Evolutionary conservation across 495 filamentous ascomycete genomes (phyloP).

Genomic region (Zalerion maritima): DNA sequence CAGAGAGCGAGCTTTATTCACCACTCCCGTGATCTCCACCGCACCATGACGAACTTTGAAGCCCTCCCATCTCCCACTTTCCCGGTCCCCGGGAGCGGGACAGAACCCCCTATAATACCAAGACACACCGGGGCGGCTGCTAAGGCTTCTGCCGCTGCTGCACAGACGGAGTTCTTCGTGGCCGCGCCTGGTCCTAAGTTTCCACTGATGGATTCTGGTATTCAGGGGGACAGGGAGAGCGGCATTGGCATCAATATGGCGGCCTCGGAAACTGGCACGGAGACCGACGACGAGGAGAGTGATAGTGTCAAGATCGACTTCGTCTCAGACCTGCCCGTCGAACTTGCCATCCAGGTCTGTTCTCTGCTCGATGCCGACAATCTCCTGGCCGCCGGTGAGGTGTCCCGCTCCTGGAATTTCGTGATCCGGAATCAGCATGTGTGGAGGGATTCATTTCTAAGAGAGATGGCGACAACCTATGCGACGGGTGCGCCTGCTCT

Average conservation of each 20-base stretch:
- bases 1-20: conserved; percentile 34
- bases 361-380: conserved; percentile 53
- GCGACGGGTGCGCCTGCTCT: conserved; percentile 31
- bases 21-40: conserved; percentile 24
- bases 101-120: conserved; percentile 38
- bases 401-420: conserved; percentile 49
- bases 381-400: conserved; percentile 44
- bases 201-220: conserved; percentile 18
- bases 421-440: conserved; percentile 49
- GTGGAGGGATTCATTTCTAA: conserved; percentile 66
- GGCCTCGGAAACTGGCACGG: conserved; percentile 26
- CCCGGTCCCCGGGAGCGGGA: conserved; percentile 32
- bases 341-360: conserved; percentile 60
- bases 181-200: conserved; percentile 16
- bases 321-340: conserved; percentile 47
- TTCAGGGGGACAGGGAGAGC: conserved; percentile 49
- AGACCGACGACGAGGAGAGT: conserved; percentile 24
- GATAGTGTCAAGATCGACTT: conserved; percentile 44
- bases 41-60: conserved; percentile 11
- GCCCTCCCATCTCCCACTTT: conserved; percentile 11
- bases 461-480: conserved; percentile 42
- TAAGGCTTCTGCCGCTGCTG: conserved; percentile 53
- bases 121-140: conserved; percentile 48
- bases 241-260: conserved; percentile 67
- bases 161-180: conserved; percentile 46